phyloP scores from a whole-genome alignment of 2,329 filamentous ascomycete genomes.

The Ambrosiella xylebori region DNA sequence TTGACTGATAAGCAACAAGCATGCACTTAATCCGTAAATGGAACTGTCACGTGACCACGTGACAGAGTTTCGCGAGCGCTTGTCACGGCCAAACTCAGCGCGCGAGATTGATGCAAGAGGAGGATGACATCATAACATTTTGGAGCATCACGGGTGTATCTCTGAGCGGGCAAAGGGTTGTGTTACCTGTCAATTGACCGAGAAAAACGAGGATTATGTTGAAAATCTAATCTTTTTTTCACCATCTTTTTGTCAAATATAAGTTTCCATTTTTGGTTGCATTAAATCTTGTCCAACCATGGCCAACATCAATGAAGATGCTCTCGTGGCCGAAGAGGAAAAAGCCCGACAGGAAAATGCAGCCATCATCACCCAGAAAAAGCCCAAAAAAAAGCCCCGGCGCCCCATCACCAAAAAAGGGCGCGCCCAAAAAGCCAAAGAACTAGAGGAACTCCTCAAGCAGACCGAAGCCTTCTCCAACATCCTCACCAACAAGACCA shows the following conservation, averaged over 20 bases:
- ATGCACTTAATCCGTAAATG: not conserved
- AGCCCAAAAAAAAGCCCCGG: slow-evolving; percentile 29
- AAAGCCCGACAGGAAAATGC: slow-evolving; percentile 23
- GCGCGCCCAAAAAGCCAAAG: slow-evolving; percentile 31
- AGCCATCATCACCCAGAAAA: slow-evolving; percentile 27
- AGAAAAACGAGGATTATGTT: too few species aligned
- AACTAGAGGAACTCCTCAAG: slow-evolving; percentile 40
- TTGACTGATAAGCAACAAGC: not conserved
- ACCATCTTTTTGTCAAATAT: too few species aligned
- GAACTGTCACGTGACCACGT: slow-evolving; percentile 6
- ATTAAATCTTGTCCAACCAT: not conserved
- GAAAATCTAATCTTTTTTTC: too few species aligned
- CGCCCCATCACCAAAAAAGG: slow-evolving; percentile 37
- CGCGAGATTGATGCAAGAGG: too few species aligned
- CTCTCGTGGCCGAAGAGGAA: slow-evolving; percentile 22
- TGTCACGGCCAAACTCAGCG: too few species aligned
- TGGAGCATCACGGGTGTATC: too few species aligned
- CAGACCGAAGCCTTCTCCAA: slow-evolving; percentile 45
- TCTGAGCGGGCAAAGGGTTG: too few species aligned
- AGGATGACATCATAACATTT: too few species aligned
- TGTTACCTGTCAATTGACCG: too few species aligned
- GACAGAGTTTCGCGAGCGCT: not conserved
- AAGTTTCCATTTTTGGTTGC: too few species aligned
- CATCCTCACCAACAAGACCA: slow-evolving; percentile 45
- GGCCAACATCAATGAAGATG: slow-evolving; percentile 13